Conservation (phyloP, 495 filamentous ascomycete species). For the Cladorrhinum samala region DNA sequence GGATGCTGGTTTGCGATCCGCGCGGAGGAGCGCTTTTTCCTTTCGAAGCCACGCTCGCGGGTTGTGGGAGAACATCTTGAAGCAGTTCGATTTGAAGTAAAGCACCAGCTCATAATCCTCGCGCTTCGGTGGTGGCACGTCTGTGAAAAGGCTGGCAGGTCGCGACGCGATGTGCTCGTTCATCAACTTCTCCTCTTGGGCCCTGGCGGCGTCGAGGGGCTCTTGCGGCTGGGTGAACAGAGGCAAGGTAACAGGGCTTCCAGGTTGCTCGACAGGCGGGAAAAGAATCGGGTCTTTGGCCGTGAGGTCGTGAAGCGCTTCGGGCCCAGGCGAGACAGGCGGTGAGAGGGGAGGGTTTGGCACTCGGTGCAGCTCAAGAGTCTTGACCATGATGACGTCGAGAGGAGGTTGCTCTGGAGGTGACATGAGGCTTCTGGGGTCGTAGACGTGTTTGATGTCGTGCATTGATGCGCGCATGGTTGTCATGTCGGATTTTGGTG, state of each 20-base stretch:
- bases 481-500: slow-evolving; percentile 1
- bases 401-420: slow-evolving; percentile 61
- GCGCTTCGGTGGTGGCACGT: slow-evolving; percentile 54
- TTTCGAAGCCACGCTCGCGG: slow-evolving; percentile 55
- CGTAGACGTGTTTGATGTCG: slow-evolving; percentile 15
- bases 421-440: slow-evolving; percentile 63
- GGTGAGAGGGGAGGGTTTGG: slow-evolving; percentile 53
- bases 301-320: slow-evolving; percentile 32
- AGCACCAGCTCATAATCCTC: slow-evolving; percentile 67
- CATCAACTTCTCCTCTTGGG: slow-evolving; percentile 40
- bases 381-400: slow-evolving; percentile 39
- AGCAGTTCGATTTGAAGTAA: slow-evolving; percentile 59
- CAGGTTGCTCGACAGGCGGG: slow-evolving; percentile 39
- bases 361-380: slow-evolving; percentile 20
- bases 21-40: slow-evolving; percentile 53
- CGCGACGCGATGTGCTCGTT: slow-evolving; percentile 63
- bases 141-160: slow-evolving; percentile 49
- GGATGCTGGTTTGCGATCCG: slow-evolving; percentile 38
- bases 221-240: slow-evolving; percentile 47
- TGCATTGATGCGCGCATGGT: slow-evolving; percentile 2
- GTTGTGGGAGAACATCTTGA: slow-evolving; percentile 52
- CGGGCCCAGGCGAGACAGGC: slow-evolving; percentile 59
- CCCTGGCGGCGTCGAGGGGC: slow-evolving; percentile 35
- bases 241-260: slow-evolving; percentile 45
- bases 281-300: slow-evolving; percentile 58